Percentiles rank a stretch among this genome's conserved stretches.
phyloP scores from a whole-genome alignment of 108 stramenopile species.

The Cyclotella distinguenda region DNA sequence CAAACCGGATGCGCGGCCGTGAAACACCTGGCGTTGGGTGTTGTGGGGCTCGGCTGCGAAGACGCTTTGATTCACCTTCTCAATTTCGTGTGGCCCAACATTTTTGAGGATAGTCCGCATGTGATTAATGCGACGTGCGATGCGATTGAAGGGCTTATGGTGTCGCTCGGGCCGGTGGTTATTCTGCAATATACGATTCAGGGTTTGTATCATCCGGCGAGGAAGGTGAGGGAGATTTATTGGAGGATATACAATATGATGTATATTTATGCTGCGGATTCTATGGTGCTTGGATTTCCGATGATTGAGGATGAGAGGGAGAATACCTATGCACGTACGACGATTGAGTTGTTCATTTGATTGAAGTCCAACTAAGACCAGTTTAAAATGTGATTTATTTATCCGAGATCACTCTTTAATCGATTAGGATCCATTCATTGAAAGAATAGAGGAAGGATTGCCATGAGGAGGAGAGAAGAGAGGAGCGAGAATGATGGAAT shows the following conservation, averaged over 20 bases:
- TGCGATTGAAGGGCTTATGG: constrained; percentile 96
- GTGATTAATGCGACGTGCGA: constrained; percentile 98
- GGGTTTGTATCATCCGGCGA: constrained; percentile 98
- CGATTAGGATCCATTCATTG: too few relatives aligned
- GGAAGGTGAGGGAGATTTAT: constrained; percentile 97
- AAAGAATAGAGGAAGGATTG: too few relatives aligned
- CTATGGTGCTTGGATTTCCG: constrained; percentile 94
- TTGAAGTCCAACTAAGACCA: neutral
- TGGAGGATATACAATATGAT: constrained; percentile 99
- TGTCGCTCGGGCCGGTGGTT: constrained; percentile 89
- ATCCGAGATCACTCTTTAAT: too few relatives aligned
- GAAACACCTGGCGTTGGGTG: constrained; percentile 96
- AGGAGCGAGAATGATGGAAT: too few relatives aligned
- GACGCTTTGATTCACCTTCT: constrained; percentile 96
- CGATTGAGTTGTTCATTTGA: constrained; percentile 94
- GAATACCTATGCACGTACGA: constrained; percentile 86
- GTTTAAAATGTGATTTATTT: too few relatives aligned
- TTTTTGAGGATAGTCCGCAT: constrained; percentile 97
- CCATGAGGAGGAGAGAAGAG: too few relatives aligned
- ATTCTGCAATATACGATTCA: constrained; percentile 93
- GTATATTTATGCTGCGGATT: constrained; percentile 95
- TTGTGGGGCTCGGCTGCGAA: constrained; percentile 95
- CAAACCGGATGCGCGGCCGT: constrained; percentile 98
- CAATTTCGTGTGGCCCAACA: constrained; percentile 99
- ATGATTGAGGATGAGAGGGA: constrained; percentile 82